These are phyloP conservation scores for Beta vulgaris DNA, from an alignment of 148 eudicot species.

Conservation along the genomic window DNA sequence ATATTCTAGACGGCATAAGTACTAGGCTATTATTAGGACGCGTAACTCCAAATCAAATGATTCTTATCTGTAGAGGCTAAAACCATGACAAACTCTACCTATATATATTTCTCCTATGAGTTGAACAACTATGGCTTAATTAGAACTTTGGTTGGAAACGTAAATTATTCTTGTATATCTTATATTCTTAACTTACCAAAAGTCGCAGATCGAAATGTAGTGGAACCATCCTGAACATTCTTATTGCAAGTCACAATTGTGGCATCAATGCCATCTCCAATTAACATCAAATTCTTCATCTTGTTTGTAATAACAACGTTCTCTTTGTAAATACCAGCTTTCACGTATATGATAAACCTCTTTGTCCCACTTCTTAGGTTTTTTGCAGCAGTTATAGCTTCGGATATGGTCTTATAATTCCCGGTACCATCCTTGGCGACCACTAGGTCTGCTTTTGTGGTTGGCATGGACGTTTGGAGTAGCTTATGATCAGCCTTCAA, in stretches of 20 bases:
- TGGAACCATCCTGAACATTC: slow-evolving; percentile 41
- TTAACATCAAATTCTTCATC: slow-evolving; percentile 51
- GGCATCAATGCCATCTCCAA: slow-evolving; percentile 65
- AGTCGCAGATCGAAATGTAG: slow-evolving; percentile 57
- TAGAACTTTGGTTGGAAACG: too few relatives aligned
- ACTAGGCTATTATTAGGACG: too few relatives aligned
- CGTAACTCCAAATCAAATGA: too few relatives aligned
- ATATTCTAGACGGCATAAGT: too few relatives aligned
- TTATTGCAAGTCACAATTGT: slow-evolving; percentile 48
- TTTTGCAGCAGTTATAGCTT: slow-evolving; percentile 39
- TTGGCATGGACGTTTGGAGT: slow-evolving; percentile 25
- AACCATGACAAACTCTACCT: too few relatives aligned
- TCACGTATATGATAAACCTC: slow-evolving; percentile 52
- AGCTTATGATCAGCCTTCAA: slow-evolving; percentile 34
- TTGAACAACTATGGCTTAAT: too few relatives aligned
- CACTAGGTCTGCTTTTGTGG: slow-evolving; percentile 36
- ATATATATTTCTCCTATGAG: too few relatives aligned
- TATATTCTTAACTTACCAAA: slow-evolving; percentile 48
- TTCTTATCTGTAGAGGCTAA: too few relatives aligned
- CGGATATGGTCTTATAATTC: slow-evolving; percentile 43
- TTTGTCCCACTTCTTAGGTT: slow-evolving; percentile 25
- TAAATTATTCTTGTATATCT: too few relatives aligned
- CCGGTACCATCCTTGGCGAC: slow-evolving; percentile 67
- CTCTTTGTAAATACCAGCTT: slow-evolving; percentile 53
- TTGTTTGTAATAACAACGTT: slow-evolving; percentile 40